Evolutionary conservation across 2,329 filamentous ascomycete species (phyloP), one percentile per base, ranked within the genome.

Genomic region (Talaromyces verruculosus): DNA sequence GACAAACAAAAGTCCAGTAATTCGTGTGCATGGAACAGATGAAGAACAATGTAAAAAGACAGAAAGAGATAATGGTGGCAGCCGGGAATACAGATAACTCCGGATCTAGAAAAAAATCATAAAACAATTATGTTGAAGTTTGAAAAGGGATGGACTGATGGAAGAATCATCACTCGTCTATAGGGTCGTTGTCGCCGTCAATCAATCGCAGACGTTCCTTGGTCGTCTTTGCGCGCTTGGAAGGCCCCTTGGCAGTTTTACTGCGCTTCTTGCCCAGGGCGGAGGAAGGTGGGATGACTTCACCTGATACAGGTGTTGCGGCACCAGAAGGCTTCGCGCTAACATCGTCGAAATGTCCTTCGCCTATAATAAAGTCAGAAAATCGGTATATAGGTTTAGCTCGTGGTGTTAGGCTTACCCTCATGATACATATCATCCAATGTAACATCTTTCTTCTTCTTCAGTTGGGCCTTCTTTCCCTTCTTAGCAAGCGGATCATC

Each of bases 391-490:
- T 25, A 25, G 25, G 25, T 25, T 25, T 25, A 25, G 25, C 25
- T 25, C 25, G 25, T 25, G 17, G 30, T 17, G 30, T 22, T 33
- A 30, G 30, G 81, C 91, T 88, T 78, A 97, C 95, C 95, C 85
- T 99, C 95, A 77, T 99, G 95, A 81, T 99, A 99, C 91, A 99
- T 93, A 76, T 97, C 94, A 77, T 98, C 95, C 79, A 98, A 81
- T 74, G 84, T 88, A 69, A 89, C 80, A 76, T 89, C 87, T 64
- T 78, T 78, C 78, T 80, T 79, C 77, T 82, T 85, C 72, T 90
- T 94, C 60, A 78, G 78, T n/a, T 79, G 79, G 49, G 82, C 78
- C 80, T 88, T 90, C 70, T 82, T 84, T 67, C 86, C 88, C 80
- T 89, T 90, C 57, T 79, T 80, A 68, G 82, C 82, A 67, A 81